Conservation (phyloP, 2,329 filamentous ascomycete genomes). For the Colletotrichum plurivorum region DNA sequence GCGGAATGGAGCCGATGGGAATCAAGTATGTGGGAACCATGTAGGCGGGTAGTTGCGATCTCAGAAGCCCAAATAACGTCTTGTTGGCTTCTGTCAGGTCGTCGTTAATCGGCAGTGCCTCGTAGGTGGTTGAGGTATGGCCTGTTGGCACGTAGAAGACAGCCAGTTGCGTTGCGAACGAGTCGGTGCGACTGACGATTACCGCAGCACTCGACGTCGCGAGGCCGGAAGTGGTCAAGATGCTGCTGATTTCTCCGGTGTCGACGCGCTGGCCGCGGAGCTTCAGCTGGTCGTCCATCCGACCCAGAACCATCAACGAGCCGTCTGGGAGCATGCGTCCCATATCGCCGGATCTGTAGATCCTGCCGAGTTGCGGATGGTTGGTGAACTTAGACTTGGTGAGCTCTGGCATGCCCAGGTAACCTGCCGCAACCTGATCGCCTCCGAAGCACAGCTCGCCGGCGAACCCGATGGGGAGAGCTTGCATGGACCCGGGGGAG, state of each 20-base stretch:
- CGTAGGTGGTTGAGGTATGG: background rate
- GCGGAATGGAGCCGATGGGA: slow-evolving; percentile 77
- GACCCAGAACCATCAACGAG: slow-evolving; percentile 79
- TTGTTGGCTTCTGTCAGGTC: slow-evolving; percentile 53
- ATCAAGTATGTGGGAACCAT: slow-evolving; percentile 85
- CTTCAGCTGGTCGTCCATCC: slow-evolving; percentile 86
- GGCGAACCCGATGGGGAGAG: slow-evolving; percentile 78
- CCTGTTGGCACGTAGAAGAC: slow-evolving; percentile 75
- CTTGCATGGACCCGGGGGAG: slow-evolving; percentile 56
- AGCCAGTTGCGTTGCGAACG: slow-evolving; percentile 68
- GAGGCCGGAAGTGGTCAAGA: slow-evolving; percentile 65
- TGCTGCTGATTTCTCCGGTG: slow-evolving; percentile 79
- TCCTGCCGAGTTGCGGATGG: slow-evolving; percentile 76
- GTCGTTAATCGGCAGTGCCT: slow-evolving; percentile 54
- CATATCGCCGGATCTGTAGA: slow-evolving; percentile 88
- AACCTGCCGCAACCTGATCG: slow-evolving; percentile 83
- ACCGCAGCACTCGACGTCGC: slow-evolving; percentile 77
- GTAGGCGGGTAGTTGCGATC: slow-evolving; percentile 75
- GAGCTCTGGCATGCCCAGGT: slow-evolving; percentile 75
- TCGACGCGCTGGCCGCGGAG: slow-evolving; percentile 86
- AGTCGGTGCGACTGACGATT: slow-evolving; percentile 60
- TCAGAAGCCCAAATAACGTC: slow-evolving; percentile 68
- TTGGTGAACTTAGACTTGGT: slow-evolving; percentile 77
- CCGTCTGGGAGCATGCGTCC: slow-evolving; percentile 85
- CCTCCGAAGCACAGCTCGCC: slow-evolving; percentile 92